These are phyloP conservation scores for Sphaerobolus stellatus DNA, from an alignment of 1,284 basidiomycete genomes.

Conservation along the genomic window DNA sequence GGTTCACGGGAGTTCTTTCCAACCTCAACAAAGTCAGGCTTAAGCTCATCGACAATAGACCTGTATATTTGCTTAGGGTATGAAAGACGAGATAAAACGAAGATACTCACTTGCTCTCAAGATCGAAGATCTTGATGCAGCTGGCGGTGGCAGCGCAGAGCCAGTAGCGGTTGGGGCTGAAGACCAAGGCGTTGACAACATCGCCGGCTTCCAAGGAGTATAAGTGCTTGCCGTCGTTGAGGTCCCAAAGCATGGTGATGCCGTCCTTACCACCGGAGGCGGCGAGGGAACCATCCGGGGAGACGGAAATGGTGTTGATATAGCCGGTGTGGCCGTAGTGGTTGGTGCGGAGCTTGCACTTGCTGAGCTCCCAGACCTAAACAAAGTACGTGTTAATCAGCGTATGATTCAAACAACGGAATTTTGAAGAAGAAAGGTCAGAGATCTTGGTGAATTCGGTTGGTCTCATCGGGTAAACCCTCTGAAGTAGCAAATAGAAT, in stretches of 20 bases:
- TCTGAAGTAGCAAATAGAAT: conserved; percentile 86
- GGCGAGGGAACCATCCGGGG: conserved; percentile 98
- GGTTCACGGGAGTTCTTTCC: conserved; percentile 82
- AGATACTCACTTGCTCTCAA: conserved; percentile 88
- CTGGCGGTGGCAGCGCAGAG: conserved; percentile 97
- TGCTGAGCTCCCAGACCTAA: conserved; percentile 92
- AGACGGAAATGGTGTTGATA: conserved; percentile 99
- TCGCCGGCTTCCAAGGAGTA: conserved; percentile 99
- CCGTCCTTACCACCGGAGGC: conserved; percentile 99
- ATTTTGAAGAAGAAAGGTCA: conserved; percentile 39
- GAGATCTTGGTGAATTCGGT: conserved; percentile 73
- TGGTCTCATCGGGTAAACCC: conserved; percentile 69
- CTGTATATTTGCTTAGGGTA: conserved; percentile 41
- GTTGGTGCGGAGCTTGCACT: conserved; percentile 99
- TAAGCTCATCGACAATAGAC: conserved; percentile 98
- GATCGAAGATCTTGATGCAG: conserved; percentile 99
- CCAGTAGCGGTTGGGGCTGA: conserved; percentile 99
- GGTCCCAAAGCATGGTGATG: conserved; percentile 99
- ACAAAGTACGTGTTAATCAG: background rate
- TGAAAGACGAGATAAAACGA: background rate
- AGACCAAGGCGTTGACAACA: conserved; percentile 98
- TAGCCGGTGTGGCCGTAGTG: conserved; percentile 99
- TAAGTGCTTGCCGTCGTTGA: conserved; percentile 99
- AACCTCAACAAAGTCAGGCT: conserved; percentile 84
- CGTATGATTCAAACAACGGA: conserved; percentile 1